phyloP scores from a whole-genome alignment of 306 rosid genomes.

The Cucumis cinereus region DNA sequence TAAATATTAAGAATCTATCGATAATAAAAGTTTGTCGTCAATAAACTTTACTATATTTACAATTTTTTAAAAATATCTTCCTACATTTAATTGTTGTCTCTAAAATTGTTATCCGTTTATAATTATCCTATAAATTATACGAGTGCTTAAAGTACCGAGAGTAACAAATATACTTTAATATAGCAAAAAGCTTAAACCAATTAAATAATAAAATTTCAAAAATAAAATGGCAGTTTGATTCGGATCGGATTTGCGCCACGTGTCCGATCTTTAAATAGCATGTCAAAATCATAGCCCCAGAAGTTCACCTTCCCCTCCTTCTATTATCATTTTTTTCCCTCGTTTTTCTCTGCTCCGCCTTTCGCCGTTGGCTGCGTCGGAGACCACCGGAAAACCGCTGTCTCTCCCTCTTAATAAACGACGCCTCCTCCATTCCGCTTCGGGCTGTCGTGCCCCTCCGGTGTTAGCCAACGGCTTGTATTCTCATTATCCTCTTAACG shows the following conservation, averaged over 20 bases:
- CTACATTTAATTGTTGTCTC: too few relatives aligned
- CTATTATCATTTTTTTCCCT: background rate
- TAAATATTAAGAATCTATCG: too few relatives aligned
- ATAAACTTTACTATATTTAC: too few relatives aligned
- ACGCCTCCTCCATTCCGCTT: background rate
- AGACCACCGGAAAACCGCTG: background rate
- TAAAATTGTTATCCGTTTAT: too few relatives aligned
- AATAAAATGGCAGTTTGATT: background rate
- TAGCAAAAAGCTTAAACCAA: background rate
- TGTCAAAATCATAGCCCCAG: background rate
- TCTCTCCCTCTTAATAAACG: background rate
- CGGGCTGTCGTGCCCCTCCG: background rate
- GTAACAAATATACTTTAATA: too few relatives aligned
- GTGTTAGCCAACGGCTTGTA: constrained; percentile 1
- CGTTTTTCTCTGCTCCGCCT: background rate
- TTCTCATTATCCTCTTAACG: background rate
- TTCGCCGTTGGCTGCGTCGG: constrained; percentile 12
- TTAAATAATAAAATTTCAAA: background rate
- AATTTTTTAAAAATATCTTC: too few relatives aligned
- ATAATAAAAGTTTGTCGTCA: too few relatives aligned
- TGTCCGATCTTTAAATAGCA: background rate
- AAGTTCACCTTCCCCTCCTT: background rate
- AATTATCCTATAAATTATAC: too few relatives aligned
- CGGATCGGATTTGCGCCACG: background rate
- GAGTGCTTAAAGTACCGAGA: too few relatives aligned